These are phyloP conservation scores for Neopestalotiopsis sp. DNA, from an alignment of 2,329 filamentous ascomycete genomes.

Conservation along the genomic window DNA sequence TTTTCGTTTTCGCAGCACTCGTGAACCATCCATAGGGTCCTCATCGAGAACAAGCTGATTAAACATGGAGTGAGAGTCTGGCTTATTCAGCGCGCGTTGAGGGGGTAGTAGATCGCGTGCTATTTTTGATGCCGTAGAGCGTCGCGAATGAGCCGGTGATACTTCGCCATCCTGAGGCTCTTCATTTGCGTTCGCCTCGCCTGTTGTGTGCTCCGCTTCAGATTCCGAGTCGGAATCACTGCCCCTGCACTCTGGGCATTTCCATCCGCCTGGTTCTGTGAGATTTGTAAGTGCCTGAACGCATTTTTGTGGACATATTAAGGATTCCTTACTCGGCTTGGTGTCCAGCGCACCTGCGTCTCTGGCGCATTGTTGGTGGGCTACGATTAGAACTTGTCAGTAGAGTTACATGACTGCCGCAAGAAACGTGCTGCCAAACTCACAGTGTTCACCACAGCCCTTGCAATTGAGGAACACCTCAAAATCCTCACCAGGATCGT, in stretches of 20 bases:
- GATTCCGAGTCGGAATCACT: conserved; percentile 36
- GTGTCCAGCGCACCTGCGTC: conserved; percentile 67
- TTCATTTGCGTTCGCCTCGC: conserved; percentile 33
- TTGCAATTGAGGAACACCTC: conserved; percentile 79
- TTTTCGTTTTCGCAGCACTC: conserved; percentile 83
- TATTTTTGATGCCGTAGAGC: conserved; percentile 68
- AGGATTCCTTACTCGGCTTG: conserved; percentile 63
- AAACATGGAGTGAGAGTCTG: conserved; percentile 79
- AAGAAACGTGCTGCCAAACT: conserved; percentile 42
- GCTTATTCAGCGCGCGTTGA: conserved; percentile 65
- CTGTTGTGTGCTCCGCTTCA: conserved; percentile 32
- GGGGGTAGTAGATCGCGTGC: conserved; percentile 75
- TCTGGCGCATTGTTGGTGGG: conserved; percentile 88
- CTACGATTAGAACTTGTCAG: conserved; percentile 54
- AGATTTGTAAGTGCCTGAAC: not conserved
- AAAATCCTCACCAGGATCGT: conserved; percentile 81
- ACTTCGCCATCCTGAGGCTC: conserved; percentile 37
- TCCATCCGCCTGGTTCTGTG: conserved; percentile 52
- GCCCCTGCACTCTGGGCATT: conserved; percentile 53
- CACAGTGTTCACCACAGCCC: conserved; percentile 83
- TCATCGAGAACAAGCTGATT: conserved; percentile 74
- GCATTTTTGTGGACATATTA: conserved; percentile 3
- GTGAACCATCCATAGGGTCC: conserved; percentile 76
- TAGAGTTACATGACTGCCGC: conserved; percentile 40
- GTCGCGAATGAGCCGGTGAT: conserved; percentile 48